Evolutionary conservation across 129 eudicot genomes (phyloP).

Genomic region (Smallanthus sonchifolius): DNA sequence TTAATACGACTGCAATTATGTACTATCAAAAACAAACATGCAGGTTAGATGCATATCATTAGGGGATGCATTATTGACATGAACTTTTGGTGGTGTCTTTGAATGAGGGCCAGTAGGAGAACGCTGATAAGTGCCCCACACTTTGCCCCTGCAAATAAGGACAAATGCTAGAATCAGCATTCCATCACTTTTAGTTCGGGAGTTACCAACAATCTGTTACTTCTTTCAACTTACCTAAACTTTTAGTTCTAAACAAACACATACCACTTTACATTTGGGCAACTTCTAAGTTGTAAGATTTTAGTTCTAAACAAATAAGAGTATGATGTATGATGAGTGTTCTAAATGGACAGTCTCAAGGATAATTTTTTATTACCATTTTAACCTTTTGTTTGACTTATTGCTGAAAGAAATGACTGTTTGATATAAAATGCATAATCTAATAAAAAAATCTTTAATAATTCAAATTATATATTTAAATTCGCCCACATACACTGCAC

Average conservation of each 20-base stretch:
- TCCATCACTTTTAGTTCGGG: slow-evolving; percentile 19
- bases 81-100: slow-evolving; percentile 60
- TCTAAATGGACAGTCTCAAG: neutral
- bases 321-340: neutral
- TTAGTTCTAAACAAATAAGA: too few relatives aligned
- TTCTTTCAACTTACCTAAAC: slow-evolving; percentile 71
- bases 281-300: too few relatives aligned
- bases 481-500: slow-evolving; percentile 40
- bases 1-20: neutral
- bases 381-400: neutral
- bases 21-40: neutral
- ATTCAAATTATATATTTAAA: neutral
- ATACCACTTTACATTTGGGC: too few relatives aligned
- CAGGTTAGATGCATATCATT: slow-evolving; percentile 39
- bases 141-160: slow-evolving; percentile 69
- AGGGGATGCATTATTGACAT: slow-evolving; percentile 41
- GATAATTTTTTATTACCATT: neutral
- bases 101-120: slow-evolving; percentile 71
- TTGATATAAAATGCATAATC: neutral
- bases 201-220: slow-evolving; percentile 6
- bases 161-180: slow-evolving; percentile 45
- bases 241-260: too few relatives aligned
- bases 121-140: slow-evolving; percentile 75
- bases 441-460: neutral
- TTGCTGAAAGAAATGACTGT: neutral